Evolutionary conservation across 805 yeast species (phyloP), one percentile per base, ranked within the genome.

Genomic region (Candida dendrica): DNA sequence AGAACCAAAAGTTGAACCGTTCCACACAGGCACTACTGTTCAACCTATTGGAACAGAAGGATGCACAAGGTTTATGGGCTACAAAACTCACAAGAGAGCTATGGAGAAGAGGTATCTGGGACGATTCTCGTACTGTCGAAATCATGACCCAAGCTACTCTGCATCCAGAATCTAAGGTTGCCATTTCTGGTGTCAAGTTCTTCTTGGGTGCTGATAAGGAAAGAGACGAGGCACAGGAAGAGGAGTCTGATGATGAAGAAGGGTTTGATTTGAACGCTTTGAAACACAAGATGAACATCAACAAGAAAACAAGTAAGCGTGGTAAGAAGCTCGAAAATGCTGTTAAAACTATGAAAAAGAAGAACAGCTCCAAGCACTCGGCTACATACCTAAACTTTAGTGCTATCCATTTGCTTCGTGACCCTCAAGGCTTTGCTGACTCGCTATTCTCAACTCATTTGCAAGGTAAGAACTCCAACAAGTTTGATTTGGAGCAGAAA

Each of bases 51-150:
- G 96, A 88, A 49, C 66, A 85, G 60, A 79, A 84, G 45, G 85
- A 80, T 50, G 74, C 87, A 34, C 86, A 84, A 53, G 96, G 97
- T 31, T 66, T 93, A 19, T 93, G 98, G 97, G 97, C 98, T 7
- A 86, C 97, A 3, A 90, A 88, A 56, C 68, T 93, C 43, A 89
- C 97, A 5, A 77, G 98, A 59, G 98, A 93, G 62, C 69, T 93
- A 40, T 93, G 99, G 99, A 77, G 96, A 68, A 76, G 98, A 59
- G 95, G 95, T 57, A 85, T 93, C 44, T 93, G 99, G 99, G 97
- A 89, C 61, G 99, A 93, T 61, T 77, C 95, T 0, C 73, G 97
- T 55, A 84, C 98, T 0, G 95, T 93, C n/a, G 98, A 93, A 63
- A 79, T 93, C 56, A 90, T 93, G 98, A 83, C 95, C 2, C 93